phyloP scores from a whole-genome alignment of 208 protist species.

The Zelonia costaricensis region DNA sequence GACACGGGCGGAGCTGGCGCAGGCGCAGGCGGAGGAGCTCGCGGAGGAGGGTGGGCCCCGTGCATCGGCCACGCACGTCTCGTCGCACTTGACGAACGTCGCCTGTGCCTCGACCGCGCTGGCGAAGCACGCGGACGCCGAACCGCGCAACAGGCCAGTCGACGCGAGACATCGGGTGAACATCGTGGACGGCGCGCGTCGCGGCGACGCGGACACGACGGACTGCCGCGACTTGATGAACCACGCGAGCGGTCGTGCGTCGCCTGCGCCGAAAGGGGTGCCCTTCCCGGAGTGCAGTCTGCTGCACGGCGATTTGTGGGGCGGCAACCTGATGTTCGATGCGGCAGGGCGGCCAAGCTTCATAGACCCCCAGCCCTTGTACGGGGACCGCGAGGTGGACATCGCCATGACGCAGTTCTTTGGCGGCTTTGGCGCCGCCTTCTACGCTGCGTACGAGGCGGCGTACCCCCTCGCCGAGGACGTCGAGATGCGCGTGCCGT shows the following conservation, averaged over 20 bases:
- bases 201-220: too few species aligned
- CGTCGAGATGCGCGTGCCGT: constrained; percentile 20
- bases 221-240: neutral
- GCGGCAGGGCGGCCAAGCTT: constrained; percentile 12
- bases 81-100: too few species aligned
- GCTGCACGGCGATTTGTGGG: constrained; percentile 34
- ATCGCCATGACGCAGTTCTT: constrained; percentile 40
- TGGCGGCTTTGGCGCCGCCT: constrained; percentile 30
- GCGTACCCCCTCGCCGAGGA: constrained; percentile 17
- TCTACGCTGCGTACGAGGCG: constrained; percentile 34
- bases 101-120: too few species aligned
- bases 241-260: neutral
- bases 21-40: neutral
- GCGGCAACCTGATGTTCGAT: constrained; percentile 25
- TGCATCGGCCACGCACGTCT: too few species aligned
- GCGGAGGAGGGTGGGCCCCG: too few species aligned
- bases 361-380: constrained; percentile 32
- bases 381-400: constrained; percentile 35
- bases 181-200: too few species aligned
- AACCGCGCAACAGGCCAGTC: too few species aligned
- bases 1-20: neutral
- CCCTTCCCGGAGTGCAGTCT: constrained; percentile 13
- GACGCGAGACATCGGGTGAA: too few species aligned
- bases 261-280: neutral
- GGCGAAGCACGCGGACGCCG: too few species aligned